Conservation (phyloP, 768 basidiomycete species). For the Mycena amicta region DNA sequence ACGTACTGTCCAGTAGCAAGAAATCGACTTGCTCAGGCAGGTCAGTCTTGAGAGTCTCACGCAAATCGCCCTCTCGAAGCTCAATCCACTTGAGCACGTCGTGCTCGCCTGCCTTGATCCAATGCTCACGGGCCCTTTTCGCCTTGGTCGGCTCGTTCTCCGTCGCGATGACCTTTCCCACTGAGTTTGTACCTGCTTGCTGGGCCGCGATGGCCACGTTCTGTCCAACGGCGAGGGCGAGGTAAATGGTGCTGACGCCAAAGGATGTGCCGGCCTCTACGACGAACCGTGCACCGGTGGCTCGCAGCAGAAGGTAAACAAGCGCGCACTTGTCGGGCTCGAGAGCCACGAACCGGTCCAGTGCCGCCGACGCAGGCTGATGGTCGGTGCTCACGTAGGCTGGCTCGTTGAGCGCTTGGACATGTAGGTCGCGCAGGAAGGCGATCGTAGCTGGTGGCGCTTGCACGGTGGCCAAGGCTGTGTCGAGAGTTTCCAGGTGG, state of each 20-base stretch:
- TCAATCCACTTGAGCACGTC: not conserved
- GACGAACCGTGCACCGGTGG: slow-evolving; percentile 3
- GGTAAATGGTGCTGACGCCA: slow-evolving; percentile 12
- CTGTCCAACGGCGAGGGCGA: slow-evolving; percentile 7
- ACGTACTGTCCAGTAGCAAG: slow-evolving; percentile 11
- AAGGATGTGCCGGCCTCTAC: slow-evolving; percentile 12
- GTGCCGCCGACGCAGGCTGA: not conserved
- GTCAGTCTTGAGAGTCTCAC: slow-evolving; percentile 3
- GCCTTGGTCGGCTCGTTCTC: slow-evolving; percentile 4
- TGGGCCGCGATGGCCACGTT: not conserved
- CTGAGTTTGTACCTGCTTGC: too few species aligned
- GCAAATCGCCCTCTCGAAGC: slow-evolving; percentile 5
- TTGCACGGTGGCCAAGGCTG: not conserved
- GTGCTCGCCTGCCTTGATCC: not conserved
- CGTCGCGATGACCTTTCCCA: slow-evolving; percentile 1
- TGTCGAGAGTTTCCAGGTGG: not conserved
- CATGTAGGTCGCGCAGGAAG: not conserved
- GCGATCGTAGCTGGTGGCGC: not conserved
- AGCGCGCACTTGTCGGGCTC: slow-evolving; percentile 5
- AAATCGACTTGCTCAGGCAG: slow-evolving; percentile 1
- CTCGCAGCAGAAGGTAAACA: slow-evolving; percentile 1
- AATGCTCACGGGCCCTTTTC: slow-evolving; percentile 2
- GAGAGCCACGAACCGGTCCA: slow-evolving; percentile 3
- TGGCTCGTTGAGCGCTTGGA: not conserved
- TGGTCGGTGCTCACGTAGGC: not conserved